These are phyloP conservation scores for Trichoderma parareesei DNA, from an alignment of 495 filamentous ascomycete genomes.

Conservation along the genomic window DNA sequence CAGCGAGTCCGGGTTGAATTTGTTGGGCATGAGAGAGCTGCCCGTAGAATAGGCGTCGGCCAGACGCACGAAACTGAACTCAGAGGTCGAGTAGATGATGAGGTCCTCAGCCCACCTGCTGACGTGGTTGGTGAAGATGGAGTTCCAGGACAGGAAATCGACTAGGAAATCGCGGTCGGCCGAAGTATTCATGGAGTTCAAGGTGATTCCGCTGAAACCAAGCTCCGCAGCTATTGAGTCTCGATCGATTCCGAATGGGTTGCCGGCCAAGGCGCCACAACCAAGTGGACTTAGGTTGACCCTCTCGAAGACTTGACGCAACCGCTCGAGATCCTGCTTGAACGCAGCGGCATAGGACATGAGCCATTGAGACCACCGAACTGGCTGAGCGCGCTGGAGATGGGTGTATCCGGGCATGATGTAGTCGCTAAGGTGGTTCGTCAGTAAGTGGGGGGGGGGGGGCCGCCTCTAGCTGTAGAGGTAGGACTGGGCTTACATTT, in stretches of 20 bases:
- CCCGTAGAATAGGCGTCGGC: slow-evolving; percentile 76
- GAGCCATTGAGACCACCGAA: slow-evolving; percentile 76
- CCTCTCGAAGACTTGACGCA: slow-evolving; percentile 57
- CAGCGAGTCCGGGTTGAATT: slow-evolving; percentile 60
- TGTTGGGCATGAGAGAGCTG: slow-evolving; percentile 76
- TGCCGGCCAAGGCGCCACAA: slow-evolving; percentile 73
- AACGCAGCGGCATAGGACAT: slow-evolving; percentile 66
- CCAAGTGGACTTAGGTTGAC: slow-evolving; percentile 73
- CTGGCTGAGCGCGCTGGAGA: slow-evolving; percentile 74
- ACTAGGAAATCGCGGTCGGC: slow-evolving; percentile 44
- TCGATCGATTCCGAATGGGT: slow-evolving; percentile 74
- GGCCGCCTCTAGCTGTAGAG: neutral
- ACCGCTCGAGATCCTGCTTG: slow-evolving; percentile 61
- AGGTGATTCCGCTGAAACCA: slow-evolving; percentile 66
- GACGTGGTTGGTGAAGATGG: slow-evolving; percentile 74
- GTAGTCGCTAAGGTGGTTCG: slow-evolving; percentile 8
- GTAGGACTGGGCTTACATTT: slow-evolving; percentile 20
- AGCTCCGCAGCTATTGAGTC: slow-evolving; percentile 73
- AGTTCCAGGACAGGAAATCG: slow-evolving; percentile 5
- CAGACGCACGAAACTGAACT: slow-evolving; percentile 67
- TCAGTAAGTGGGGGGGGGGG: neutral
- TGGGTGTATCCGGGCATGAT: slow-evolving; percentile 68
- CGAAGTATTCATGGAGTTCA: slow-evolving; percentile 71
- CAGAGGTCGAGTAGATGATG: slow-evolving; percentile 68
- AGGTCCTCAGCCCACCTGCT: slow-evolving; percentile 76